Evolutionary conservation across 1,284 basidiomycete species (phyloP), one percentile per base, ranked within the genome.

Genomic region (Mycosarcoma mackinlayi): DNA sequence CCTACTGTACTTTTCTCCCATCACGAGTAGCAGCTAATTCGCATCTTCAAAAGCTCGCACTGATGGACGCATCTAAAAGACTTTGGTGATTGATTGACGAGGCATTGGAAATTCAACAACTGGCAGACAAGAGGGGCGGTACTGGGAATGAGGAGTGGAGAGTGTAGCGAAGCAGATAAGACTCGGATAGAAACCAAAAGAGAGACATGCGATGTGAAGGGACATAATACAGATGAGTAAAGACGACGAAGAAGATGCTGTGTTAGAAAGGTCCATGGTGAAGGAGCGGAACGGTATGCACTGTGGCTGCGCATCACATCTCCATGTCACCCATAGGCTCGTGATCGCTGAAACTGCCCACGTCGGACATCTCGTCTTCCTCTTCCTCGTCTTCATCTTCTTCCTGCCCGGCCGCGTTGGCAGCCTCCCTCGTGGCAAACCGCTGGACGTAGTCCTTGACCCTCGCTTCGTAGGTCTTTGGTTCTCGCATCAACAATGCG

Each of bases 401-500:
- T 13, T 61, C 59, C n/a, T 60, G 45, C 6, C 65, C 75, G 1
- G 68, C 78, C 1, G 64, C 60, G 21, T 64, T 71, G 27, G 68
- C 66, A 0, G 62, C 64, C 38, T 74, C 70, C 33, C 70, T 64
- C 0, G 66, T 76, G 9, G 80, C 80, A 55, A 68, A 80, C 6
- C 62, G 49, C 50, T 51, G 48, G 0, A 80, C 80, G 41, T 76
- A 80, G 31, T 79, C 73, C 46, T 75, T 71, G 19, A 80, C 80
- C 25, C 73, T 72, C 2, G 59, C 60, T 18, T 79, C 78, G 61
- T 79, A 81, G 19, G 62, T 91, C 84, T 95, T 94, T 24, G 93
- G 92, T 82, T 98, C 94, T 16, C 94, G 90, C 92, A 98, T 95
- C 71, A 98, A 88, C 33, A 98, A 85, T 0, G 95, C 92, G 9